These are phyloP conservation scores for Sporothrix brasiliensis DNA, from an alignment of 2,329 filamentous ascomycete species.

Conservation along the genomic window DNA sequence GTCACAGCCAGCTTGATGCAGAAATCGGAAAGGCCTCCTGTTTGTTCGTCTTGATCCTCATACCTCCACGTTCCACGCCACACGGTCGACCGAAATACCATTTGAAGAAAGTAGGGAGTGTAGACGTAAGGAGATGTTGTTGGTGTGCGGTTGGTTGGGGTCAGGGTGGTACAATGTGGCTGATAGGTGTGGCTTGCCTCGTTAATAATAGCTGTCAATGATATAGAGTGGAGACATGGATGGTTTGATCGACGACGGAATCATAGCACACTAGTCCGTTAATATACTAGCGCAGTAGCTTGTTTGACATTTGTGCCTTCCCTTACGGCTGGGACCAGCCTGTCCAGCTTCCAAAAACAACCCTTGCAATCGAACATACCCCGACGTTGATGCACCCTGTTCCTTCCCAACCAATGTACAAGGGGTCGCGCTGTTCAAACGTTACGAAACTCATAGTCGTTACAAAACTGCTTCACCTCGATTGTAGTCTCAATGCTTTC, in stretches of 20 bases:
- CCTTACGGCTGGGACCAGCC: slow-evolving; percentile 12
- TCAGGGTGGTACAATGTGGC: not conserved
- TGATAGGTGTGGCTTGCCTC: slow-evolving; percentile 13
- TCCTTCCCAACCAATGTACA: slow-evolving; percentile 21
- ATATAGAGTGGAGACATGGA: not conserved
- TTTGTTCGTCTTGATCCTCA: slow-evolving; percentile 18
- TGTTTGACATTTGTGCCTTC: slow-evolving; percentile 2
- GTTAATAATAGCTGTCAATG: not conserved
- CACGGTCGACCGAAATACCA: not conserved
- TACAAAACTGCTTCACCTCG: slow-evolving; percentile 45
- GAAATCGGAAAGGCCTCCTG: slow-evolving; percentile 16
- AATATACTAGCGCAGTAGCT: not conserved
- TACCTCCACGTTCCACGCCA: slow-evolving; percentile 13
- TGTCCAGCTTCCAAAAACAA: not conserved
- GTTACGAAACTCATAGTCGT: slow-evolving; percentile 44
- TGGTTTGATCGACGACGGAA: slow-evolving; percentile 16
- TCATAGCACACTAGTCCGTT: not conserved
- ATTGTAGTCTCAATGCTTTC: slow-evolving; percentile 41
- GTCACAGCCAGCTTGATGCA: not conserved
- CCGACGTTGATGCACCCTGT: not conserved
- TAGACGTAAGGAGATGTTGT: too few relatives aligned
- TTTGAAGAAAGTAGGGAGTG: too few relatives aligned
- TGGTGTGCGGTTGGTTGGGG: not conserved
- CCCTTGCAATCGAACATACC: not conserved
- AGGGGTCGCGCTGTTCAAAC: slow-evolving; percentile 23